Evolutionary conservation across 73 alveolate genomes (phyloP).

Genomic region (Effrenium voratum): DNA sequence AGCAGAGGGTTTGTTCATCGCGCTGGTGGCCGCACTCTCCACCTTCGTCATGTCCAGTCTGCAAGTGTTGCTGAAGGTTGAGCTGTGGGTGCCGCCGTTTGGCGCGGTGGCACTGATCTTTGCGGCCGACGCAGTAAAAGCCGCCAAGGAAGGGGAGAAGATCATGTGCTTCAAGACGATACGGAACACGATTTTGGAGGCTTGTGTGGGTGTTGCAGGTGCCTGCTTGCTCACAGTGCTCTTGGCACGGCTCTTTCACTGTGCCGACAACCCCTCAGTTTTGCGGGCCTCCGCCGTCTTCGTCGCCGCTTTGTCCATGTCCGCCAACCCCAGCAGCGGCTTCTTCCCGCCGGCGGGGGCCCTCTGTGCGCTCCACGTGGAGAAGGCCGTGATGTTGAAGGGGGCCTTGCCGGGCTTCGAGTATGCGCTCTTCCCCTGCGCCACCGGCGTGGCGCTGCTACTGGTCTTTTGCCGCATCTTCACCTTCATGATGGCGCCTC

Average conservation of each 20-base stretch:
- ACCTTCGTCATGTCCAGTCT: slow-evolving; percentile 22
- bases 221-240: slow-evolving; percentile 64
- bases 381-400: slow-evolving; percentile 26
- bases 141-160: slow-evolving; percentile 67
- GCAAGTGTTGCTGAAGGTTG: not conserved
- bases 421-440: slow-evolving; percentile 89
- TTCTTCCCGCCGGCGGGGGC: slow-evolving; percentile 91
- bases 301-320: slow-evolving; percentile 69
- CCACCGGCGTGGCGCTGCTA: slow-evolving; percentile 62
- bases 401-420: not conserved
- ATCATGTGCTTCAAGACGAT: slow-evolving; percentile 16
- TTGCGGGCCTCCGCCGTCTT: slow-evolving; percentile 50
- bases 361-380: slow-evolving; percentile 68
- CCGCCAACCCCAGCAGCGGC: slow-evolving; percentile 69
- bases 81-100: slow-evolving; percentile 46
- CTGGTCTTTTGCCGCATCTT: slow-evolving; percentile 37
- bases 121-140: slow-evolving; percentile 67
- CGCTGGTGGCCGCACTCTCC: slow-evolving; percentile 45
- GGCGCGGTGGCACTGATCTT: slow-evolving; percentile 73
- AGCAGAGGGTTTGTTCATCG: slow-evolving; percentile 43
- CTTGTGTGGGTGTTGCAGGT: slow-evolving; percentile 75
- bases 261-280: not conserved
- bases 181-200: not conserved
- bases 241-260: not conserved
- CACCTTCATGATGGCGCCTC: slow-evolving; percentile 17